Evolutionary conservation across 2,329 filamentous ascomycete species (phyloP).

Genomic region (Rutstroemia sp.): DNA sequence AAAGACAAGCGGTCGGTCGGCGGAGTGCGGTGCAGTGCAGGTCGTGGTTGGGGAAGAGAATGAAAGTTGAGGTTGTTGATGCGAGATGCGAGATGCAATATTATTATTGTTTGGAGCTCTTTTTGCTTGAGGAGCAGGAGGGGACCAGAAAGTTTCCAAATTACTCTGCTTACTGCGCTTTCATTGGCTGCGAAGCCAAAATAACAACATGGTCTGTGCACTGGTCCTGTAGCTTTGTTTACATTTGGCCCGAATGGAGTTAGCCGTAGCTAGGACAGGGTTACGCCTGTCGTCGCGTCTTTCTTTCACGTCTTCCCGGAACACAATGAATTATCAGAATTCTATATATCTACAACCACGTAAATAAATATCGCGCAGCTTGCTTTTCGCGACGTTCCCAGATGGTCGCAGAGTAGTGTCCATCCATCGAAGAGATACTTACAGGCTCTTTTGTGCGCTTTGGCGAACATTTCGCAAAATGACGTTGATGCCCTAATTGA

Average conservation of each 20-base stretch:
- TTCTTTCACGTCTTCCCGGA: conserved; percentile 1
- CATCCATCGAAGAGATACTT: no score
- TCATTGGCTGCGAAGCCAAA: not conserved
- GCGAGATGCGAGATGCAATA: conserved; percentile 2
- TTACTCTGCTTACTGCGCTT: not conserved
- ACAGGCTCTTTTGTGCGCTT: not conserved
- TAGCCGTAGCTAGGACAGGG: not conserved
- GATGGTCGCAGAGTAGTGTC: no score
- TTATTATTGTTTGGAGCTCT: not conserved
- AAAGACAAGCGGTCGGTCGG: no score
- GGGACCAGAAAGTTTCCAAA: not conserved
- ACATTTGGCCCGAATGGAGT: not conserved
- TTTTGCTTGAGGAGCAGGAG: not conserved
- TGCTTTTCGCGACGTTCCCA: not conserved
- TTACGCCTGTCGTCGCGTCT: not conserved
- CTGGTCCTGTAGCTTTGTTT: not conserved
- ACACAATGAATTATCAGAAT: not conserved
- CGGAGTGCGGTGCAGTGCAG: not conserved
- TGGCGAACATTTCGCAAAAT: not conserved
- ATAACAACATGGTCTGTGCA: conserved; percentile 4
- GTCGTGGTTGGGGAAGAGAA: conserved; percentile 8
- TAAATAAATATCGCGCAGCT: not conserved
- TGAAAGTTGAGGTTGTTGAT: conserved; percentile 14
- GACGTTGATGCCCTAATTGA: not conserved
- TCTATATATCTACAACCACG: not conserved